Evolutionary conservation across 768 basidiomycete species (phyloP), one percentile per base, ranked within the genome.

Genomic region (Boletus subparvulus): DNA sequence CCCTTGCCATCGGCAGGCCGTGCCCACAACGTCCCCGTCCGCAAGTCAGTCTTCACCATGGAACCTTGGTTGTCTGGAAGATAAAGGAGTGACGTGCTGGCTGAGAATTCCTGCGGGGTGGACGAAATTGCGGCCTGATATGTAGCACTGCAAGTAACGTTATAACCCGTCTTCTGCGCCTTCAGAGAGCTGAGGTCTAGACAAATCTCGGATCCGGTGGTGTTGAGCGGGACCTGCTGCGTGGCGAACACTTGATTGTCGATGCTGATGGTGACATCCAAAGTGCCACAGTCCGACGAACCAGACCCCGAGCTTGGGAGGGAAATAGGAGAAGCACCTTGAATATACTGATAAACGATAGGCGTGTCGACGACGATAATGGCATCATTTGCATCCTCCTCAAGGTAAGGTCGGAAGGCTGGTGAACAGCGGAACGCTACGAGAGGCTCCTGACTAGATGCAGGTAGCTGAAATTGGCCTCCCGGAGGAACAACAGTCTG

Each of bases 361-460:
- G 66, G 65, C 0, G 77, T 66, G 52, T 81, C 78, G 13, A 81
- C 54, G 42, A 81, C 54, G 45, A 80, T 40, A 14, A 58, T 16
- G 8, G 52, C 63, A 9, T 24, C 12, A 17, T 54, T 39, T 9
- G 44, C 70, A 19, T 82, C 81, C 41, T 75, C 74, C 10, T 74
- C 69, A 3, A 82, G 73, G 66, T 80, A 83, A 3, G 81, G 81
- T 40, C 75, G 74, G 44, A 32, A 32, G 6, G 65, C 76, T 2
- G 80, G 80, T 1, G 75, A 69, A 56, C 80, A 83, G 41, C 77
- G 76, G 43, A 83, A 73, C 0, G 76, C 76, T 2, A 82, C 66
- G 16, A 80, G 70, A 11, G 80, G 76, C 7, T 60, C 59, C 3
- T 63, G 21, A 4, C 77, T 78, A 4, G 60, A 52, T 0, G 63